A percentile compares a stretch with the other conserved stretches of the same genome.
phyloP scores from a whole-genome alignment of 2,329 filamentous ascomycete species.

The Aspergillus hiratsukae region DNA sequence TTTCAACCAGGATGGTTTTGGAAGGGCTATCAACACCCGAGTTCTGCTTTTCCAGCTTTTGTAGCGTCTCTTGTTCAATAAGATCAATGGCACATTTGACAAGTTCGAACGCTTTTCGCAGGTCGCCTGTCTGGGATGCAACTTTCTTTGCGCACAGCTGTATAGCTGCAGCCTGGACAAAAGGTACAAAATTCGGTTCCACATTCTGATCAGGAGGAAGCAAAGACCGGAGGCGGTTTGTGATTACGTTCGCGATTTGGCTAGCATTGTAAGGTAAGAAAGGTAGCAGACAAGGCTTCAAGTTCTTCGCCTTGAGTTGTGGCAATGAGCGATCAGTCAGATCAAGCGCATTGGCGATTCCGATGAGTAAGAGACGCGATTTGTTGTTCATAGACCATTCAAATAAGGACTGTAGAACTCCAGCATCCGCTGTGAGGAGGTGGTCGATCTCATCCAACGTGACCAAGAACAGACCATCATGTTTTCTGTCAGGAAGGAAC shows the following conservation, averaged over 20 bases:
- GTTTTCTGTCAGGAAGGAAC: conserved; percentile 61
- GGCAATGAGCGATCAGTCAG: conserved; percentile 93
- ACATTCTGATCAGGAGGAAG: conserved; percentile 46
- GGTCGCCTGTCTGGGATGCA: conserved; percentile 85
- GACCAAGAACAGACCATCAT: conserved; percentile 65
- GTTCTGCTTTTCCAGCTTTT: conserved; percentile 62
- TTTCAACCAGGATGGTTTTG: conserved; percentile 74
- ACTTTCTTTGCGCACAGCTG: conserved; percentile 94
- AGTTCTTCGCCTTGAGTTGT: conserved; percentile 83
- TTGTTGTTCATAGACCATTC: conserved; percentile 85
- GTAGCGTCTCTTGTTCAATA: conserved; percentile 76
- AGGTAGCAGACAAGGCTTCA: conserved; percentile 83
- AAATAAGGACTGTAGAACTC: conserved; percentile 88
- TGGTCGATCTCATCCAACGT: conserved; percentile 94
- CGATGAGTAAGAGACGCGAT: conserved; percentile 77
- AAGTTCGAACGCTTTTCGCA: conserved; percentile 93
- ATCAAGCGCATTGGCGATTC: conserved; percentile 94
- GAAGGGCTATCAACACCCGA: conserved; percentile 58
- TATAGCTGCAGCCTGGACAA: conserved; percentile 89
- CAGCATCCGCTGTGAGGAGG: conserved; percentile 80
- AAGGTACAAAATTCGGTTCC: conserved; percentile 65
- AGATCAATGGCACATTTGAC: conserved; percentile 84
- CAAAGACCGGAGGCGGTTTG: conserved; percentile 71
- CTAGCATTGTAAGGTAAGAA: conserved; percentile 87
- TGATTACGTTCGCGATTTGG: conserved; percentile 86